Base-by-base conservation (phyloP, 257 asterid genomes). In the Buddleja alternifolia region DNA sequence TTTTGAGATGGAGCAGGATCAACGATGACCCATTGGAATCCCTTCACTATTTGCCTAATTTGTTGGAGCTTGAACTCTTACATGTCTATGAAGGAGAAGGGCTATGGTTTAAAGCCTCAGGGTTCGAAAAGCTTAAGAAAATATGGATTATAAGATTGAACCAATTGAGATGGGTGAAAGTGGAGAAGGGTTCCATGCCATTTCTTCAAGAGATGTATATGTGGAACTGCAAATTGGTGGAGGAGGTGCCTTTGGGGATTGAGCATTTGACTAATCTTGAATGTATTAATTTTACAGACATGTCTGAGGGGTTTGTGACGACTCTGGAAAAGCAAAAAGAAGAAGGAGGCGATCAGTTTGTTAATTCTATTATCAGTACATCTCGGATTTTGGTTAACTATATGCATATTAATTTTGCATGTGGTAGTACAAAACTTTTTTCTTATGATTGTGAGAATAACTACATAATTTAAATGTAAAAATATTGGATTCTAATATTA, bases 131-230 rank as follows among this genome's bases (percentile, higher is more conserved):
- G 60, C 82, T 77, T 45, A 32, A 58, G 60, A 9, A 0, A 1
- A 16, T 77, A 1, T 0, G 0, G 4, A 21, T 77, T 0, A 0
- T 0, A 7, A 1, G 10, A 0, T 50, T 77, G 6, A 39, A 52
- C 12, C 23, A 4, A 0, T 10, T 77, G 61, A 73, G 40, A 63
- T 50, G 40, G 8, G 60, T 77, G 20, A 29, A 4, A 2, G 25
- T 77, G 50, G 78, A 56, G 37, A 24, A 63, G 1, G 71, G 39
- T 10, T 20, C 79, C 4, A 39, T 73, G 77, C 77, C 74, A 3
- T 24, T 10, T 46, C 74, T 78, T 11, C 11, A 59, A 8, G 0
- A 0, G 0, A 24, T 78, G 6, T n/a, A n/a, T n/a, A n/a, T n/a
- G n/a, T n/a, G n/a, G n/a, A n/a, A n/a, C n/a, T n/a, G n/a, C n/a